Evolutionary conservation across 1,284 basidiomycete species (phyloP).

Genomic region (Heliocybe sulcata): DNA sequence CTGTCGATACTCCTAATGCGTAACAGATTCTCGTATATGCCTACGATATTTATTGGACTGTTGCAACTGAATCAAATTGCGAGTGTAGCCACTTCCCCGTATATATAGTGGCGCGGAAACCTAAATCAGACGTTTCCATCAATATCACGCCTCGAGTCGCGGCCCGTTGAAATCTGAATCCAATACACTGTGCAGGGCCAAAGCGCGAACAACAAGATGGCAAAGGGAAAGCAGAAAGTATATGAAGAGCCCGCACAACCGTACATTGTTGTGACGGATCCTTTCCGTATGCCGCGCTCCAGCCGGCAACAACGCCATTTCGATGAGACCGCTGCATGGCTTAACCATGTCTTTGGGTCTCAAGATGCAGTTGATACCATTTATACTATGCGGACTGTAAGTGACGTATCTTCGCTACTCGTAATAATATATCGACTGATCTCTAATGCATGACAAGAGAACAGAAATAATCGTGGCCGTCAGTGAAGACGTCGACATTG

Average conservation of each 20-base stretch:
- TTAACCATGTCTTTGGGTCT: neutral
- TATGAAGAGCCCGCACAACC: neutral
- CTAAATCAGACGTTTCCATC: too few relatives aligned
- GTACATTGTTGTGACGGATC: neutral
- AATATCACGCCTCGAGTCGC: too few relatives aligned
- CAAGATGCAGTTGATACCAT: neutral
- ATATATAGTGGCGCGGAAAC: too few relatives aligned
- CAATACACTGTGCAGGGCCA: neutral
- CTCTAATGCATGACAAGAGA: slow-evolving; percentile 11
- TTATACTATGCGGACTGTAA: neutral
- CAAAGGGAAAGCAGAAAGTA: neutral
- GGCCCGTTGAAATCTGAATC: neutral
- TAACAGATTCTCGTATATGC: neutral
- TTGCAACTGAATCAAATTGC: too few relatives aligned
- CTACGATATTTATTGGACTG: too few relatives aligned
- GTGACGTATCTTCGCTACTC: neutral
- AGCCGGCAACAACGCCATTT: neutral
- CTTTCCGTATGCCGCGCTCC: neutral
- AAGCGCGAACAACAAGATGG: neutral
- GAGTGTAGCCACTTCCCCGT: too few relatives aligned
- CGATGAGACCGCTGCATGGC: neutral
- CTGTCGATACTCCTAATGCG: neutral
- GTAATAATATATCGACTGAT: too few relatives aligned
- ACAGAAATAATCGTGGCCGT: slow-evolving; percentile 20
- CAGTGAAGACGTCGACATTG: slow-evolving; percentile 15